Evolutionary conservation across 495 filamentous ascomycete genomes (phyloP).

Genomic region (Saxophila tyrrhenica): DNA sequence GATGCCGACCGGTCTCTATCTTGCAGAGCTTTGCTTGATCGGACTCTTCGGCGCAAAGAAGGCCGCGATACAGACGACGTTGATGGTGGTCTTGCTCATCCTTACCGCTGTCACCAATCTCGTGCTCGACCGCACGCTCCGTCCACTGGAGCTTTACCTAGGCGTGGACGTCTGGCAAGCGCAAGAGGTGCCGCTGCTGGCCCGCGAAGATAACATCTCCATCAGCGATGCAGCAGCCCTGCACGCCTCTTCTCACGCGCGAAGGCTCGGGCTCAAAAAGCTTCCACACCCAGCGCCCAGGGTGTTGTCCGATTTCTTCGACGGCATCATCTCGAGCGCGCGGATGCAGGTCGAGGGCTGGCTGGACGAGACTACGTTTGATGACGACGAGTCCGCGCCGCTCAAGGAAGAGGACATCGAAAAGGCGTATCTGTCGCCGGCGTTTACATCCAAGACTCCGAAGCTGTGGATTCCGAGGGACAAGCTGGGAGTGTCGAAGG

Average conservation of each 20-base stretch:
- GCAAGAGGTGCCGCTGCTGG: slow-evolving; percentile 15
- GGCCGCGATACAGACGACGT: slow-evolving; percentile 19
- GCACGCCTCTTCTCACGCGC: slow-evolving; percentile 18
- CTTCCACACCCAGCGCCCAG: slow-evolving; percentile 16
- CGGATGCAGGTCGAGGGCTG: slow-evolving; percentile 18
- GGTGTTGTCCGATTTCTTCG: slow-evolving; percentile 19
- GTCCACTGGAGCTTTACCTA: slow-evolving; percentile 26
- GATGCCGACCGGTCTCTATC: slow-evolving; percentile 28
- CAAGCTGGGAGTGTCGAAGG: slow-evolving; percentile 57
- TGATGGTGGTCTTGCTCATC: slow-evolving; percentile 26
- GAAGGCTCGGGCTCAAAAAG: slow-evolving; percentile 13
- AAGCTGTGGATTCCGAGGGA: slow-evolving; percentile 81
- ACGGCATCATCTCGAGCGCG: slow-evolving; percentile 22
- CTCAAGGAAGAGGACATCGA: slow-evolving; percentile 11
- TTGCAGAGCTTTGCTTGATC: slow-evolving; percentile 30
- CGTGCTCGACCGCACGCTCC: slow-evolving; percentile 23
- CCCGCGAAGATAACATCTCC: slow-evolving; percentile 12
- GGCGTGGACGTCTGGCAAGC: slow-evolving; percentile 23
- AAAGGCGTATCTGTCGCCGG: slow-evolving; percentile 71
- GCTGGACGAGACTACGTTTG: slow-evolving; percentile 15
- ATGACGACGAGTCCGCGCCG: slow-evolving; percentile 16
- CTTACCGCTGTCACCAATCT: slow-evolving; percentile 25
- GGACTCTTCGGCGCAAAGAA: slow-evolving; percentile 25
- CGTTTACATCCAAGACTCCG: slow-evolving; percentile 50
- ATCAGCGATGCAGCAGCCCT: slow-evolving; percentile 18